A percentile compares a stretch with the other conserved stretches of the same genome.
Conservation (phyloP, 2,329 filamentous ascomycete genomes). For the Aureobasidium lini region DNA sequence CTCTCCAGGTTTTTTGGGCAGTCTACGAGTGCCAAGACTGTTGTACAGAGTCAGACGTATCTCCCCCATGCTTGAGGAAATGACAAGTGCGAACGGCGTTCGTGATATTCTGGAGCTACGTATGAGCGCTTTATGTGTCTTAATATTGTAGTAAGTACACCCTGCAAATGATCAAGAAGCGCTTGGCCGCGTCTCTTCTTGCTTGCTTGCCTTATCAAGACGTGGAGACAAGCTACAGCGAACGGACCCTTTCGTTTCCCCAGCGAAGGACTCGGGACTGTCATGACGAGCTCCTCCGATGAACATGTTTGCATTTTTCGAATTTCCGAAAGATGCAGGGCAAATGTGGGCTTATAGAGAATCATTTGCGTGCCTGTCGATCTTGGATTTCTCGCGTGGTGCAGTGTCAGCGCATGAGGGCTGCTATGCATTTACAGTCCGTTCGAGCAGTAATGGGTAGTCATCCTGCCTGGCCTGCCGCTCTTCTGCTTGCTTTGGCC, state of each 20-base stretch:
- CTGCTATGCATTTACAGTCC: no score
- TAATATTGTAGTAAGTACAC: not conserved
- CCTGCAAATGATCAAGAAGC: not conserved
- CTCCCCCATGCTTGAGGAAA: not conserved
- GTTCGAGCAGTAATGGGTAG: not conserved
- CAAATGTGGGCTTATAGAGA: no score
- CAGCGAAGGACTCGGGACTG: not conserved
- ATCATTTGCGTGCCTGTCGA: not conserved
- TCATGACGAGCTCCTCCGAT: not conserved
- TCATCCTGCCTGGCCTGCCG: not conserved
- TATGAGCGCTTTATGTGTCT: not conserved
- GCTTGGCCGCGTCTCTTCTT: not conserved
- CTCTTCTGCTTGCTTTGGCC: slow-evolving; percentile 1
- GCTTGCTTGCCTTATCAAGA: not conserved
- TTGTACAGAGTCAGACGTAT: not conserved
- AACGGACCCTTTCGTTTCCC: not conserved
- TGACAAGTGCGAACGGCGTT: not conserved
- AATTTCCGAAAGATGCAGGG: not conserved
- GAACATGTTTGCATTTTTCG: not conserved
- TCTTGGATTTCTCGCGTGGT: no score
- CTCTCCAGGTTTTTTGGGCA: not conserved
- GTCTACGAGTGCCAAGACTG: not conserved
- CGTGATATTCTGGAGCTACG: not conserved
- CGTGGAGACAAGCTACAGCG: not conserved
- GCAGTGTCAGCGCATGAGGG: no score